Evolutionary conservation across 257 asterid species (phyloP).

Genomic region (Rhazya stricta): DNA sequence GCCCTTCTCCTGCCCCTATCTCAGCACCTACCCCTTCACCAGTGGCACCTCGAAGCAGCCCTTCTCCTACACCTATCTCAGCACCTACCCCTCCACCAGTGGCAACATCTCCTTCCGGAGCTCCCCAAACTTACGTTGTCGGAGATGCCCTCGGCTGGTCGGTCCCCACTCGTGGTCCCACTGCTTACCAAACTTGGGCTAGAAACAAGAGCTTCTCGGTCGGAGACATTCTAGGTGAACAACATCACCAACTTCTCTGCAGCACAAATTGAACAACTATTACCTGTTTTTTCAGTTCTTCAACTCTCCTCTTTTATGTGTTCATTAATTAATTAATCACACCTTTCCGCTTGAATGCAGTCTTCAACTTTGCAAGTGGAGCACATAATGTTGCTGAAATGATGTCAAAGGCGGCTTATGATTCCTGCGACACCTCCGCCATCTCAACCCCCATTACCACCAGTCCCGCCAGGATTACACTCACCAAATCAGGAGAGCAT

Average conservation of each 20-base stretch:
- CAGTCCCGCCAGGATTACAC: conserved; percentile 57
- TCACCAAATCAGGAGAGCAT: conserved; percentile 53
- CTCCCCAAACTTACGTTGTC: conserved; percentile 35
- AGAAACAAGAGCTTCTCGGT: conserved; percentile 40
- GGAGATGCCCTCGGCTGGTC: conserved; percentile 66
- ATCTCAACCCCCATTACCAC: conserved; percentile 23
- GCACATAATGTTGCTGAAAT: conserved; percentile 48
- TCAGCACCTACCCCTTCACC: conserved; percentile 32
- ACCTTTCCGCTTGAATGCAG: conserved; percentile 26
- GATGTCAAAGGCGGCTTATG: conserved; percentile 35
- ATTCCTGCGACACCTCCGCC: conserved; percentile 48
- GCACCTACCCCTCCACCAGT: conserved; percentile 27
- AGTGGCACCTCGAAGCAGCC: conserved; percentile 14
- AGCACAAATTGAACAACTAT: neutral
- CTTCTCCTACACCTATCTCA: conserved; percentile 34
- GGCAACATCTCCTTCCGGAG: conserved; percentile 31
- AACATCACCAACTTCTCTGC: neutral
- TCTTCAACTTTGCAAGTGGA: conserved; percentile 60
- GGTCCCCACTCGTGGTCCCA: conserved; percentile 46
- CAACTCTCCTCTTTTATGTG: neutral
- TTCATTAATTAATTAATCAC: neutral
- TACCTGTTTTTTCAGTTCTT: no score
- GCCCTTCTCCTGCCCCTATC: conserved; percentile 23
- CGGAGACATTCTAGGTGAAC: conserved; percentile 59
- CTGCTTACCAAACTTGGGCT: conserved; percentile 57